Percentiles rank a stretch among this genome's conserved stretches.
These are phyloP conservation scores for Colletotrichum musae DNA, from an alignment of 2,329 filamentous ascomycete species.

Conservation along the genomic window DNA sequence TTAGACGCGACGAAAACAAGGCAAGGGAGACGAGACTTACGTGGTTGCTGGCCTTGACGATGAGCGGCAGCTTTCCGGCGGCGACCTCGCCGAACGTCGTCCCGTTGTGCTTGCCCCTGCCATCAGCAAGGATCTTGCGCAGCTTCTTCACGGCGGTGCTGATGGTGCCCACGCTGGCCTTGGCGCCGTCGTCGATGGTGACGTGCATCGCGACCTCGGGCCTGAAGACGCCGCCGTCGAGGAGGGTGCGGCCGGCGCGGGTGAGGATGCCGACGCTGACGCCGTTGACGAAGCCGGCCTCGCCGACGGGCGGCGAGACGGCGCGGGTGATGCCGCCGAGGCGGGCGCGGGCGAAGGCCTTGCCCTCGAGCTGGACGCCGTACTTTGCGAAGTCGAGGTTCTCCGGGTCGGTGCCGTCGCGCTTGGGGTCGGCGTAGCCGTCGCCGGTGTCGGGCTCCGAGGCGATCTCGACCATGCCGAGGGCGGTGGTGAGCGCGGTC, in stretches of 20 bases:
- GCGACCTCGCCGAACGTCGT: slow-evolving; percentile 54
- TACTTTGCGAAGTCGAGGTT: slow-evolving; percentile 56
- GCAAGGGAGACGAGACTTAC: slow-evolving; percentile 1
- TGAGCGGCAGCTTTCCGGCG: slow-evolving; percentile 55
- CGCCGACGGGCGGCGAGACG: slow-evolving; percentile 54
- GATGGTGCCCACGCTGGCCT: slow-evolving; percentile 45
- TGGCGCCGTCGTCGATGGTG: slow-evolving; percentile 52
- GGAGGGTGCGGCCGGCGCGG: slow-evolving; percentile 52
- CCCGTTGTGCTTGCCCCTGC: slow-evolving; percentile 51
- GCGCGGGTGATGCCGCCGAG: slow-evolving; percentile 61
- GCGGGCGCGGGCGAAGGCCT: slow-evolving; percentile 56
- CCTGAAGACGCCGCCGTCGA: slow-evolving; percentile 58
- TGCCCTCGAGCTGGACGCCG: slow-evolving; percentile 57
- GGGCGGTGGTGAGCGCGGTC: slow-evolving; percentile 61
- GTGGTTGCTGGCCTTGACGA: slow-evolving; percentile 51
- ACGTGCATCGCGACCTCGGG: slow-evolving; percentile 61
- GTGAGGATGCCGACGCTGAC: slow-evolving; percentile 60
- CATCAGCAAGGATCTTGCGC: slow-evolving; percentile 53
- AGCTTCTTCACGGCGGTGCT: slow-evolving; percentile 50
- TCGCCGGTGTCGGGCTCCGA: slow-evolving; percentile 61
- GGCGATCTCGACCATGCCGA: slow-evolving; percentile 66
- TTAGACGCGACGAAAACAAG: too few species aligned
- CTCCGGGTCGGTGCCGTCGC: slow-evolving; percentile 46
- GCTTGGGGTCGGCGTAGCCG: slow-evolving; percentile 53
- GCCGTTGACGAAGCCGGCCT: slow-evolving; percentile 52